Evolutionary conservation across 306 rosid species (phyloP), one percentile per base, ranked within the genome.

Genomic region (Vigna radiata): DNA sequence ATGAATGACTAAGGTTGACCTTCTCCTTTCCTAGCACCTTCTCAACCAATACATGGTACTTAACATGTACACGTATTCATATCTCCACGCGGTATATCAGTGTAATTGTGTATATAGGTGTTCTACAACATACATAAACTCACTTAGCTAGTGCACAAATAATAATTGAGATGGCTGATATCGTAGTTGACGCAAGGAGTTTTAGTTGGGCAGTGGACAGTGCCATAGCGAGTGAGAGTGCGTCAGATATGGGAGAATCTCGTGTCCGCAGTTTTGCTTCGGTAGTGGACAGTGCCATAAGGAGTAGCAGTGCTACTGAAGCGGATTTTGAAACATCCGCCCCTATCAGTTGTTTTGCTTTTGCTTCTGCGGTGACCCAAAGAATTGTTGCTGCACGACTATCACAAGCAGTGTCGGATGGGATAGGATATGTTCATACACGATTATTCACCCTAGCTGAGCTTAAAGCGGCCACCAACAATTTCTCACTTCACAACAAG

Each of bases 401-500:
- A 49, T 15, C 54, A 49, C 2, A 6, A 15, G n/a, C 18, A 1
- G 8, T 6, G 54, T 52, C 3, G 12, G 4, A 12, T 7, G 4
- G 19, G 19, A 8, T 0, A 7, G 4, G 12, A 6, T 1, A 2
- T n/a, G 23, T 2, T n/a, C 12, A 1, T 52, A 4, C 11, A 17
- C 58, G 8, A 52, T 52, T 17, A 52, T 91, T 94, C 77, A 73
- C 89, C 0, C 67, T 94, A 0, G 44, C 89, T 7, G 97, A 94
- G 86, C 97, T 94, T 9, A 83, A 85, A 12, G 72, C 74, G 1
- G 98, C 97, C 50, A 87, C 98, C 59, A 74, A 86, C 61, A 78
- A 73, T 68, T 94, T 94, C 78, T 82, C 94, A 13, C 10, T 48
- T 3, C 89, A 87, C 84, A 87, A 91, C 85, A 87, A 87, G 83